Conservation (phyloP, 441 rosid genomes). For the Adansonia grandidieri region DNA sequence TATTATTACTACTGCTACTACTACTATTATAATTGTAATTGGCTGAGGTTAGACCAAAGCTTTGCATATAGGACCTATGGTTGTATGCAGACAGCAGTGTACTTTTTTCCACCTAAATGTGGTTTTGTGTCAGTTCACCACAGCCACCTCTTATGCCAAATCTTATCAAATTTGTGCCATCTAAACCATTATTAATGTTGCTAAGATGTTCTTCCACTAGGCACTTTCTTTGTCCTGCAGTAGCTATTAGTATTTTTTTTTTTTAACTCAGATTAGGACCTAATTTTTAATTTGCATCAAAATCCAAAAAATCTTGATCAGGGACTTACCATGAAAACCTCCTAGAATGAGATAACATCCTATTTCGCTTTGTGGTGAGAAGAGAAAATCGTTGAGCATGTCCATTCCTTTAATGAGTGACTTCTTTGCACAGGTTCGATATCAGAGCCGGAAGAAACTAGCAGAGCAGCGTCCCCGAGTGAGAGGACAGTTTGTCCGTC, state of each 20-base stretch:
- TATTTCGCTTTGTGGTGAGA: not conserved
- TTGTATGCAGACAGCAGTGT: slow-evolving; percentile 6
- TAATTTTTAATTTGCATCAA: not conserved
- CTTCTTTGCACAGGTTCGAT: slow-evolving; percentile 59
- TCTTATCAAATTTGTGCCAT: slow-evolving; percentile 10
- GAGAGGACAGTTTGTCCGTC: slow-evolving; percentile 85
- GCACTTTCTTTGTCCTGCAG: too few species aligned
- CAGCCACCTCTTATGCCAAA: slow-evolving; percentile 1
- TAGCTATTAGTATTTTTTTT: not conserved
- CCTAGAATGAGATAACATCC: not conserved
- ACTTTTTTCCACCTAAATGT: not conserved
- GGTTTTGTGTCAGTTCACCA: not conserved
- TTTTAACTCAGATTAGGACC: not conserved
- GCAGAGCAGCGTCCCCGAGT: slow-evolving; percentile 90
- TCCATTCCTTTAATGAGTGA: not conserved
- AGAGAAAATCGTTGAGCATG: not conserved
- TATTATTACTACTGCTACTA: not conserved
- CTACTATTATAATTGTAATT: slow-evolving; percentile 15
- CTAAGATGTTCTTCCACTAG: not conserved
- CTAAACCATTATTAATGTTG: not conserved
- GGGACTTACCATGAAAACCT: not conserved
- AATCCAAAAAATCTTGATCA: not conserved
- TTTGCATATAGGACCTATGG: not conserved
- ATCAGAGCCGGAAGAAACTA: slow-evolving; percentile 73
- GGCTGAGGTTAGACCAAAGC: not conserved